A percentile compares a stretch with the other conserved stretches of the same genome.
phyloP scores from a whole-genome alignment of 73 alveolate species.

The Breviolum minutum region DNA sequence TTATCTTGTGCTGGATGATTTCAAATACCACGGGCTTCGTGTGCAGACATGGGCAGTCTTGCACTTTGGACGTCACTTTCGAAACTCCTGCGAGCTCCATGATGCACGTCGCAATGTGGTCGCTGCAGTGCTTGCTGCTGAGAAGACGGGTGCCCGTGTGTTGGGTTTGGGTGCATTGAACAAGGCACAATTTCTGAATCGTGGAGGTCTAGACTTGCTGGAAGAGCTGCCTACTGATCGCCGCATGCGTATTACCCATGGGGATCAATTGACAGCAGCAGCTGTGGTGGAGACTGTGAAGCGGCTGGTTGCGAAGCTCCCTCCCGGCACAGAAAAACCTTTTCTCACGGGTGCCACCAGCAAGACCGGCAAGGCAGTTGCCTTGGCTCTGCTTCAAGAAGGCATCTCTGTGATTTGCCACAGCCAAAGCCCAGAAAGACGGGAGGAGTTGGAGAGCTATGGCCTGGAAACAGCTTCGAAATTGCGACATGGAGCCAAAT shows the following conservation, averaged over 20 bases:
- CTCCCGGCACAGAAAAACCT: neutral
- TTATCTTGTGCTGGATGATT: neutral
- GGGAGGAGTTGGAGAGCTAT: neutral
- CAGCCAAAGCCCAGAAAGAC: neutral
- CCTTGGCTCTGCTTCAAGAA: neutral
- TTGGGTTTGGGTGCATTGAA: constrained; percentile 3
- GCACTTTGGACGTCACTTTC: constrained; percentile 10
- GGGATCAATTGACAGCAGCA: constrained; percentile 13
- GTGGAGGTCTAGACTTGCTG: constrained; percentile 2
- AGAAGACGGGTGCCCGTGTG: neutral
- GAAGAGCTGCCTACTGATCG: neutral
- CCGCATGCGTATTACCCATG: neutral
- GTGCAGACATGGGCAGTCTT: neutral
- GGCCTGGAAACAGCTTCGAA: neutral
- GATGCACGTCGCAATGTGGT: constrained; percentile 10
- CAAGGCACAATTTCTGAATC: neutral
- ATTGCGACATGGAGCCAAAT: neutral
- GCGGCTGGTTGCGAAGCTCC: neutral
- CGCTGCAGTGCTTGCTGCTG: neutral
- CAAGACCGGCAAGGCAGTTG: constrained; percentile 14
- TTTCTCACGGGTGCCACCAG: constrained; percentile 9
- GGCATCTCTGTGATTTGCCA: constrained; percentile 1
- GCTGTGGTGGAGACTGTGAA: constrained; percentile 13
- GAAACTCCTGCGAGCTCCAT: neutral
- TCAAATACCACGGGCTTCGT: neutral